Evolutionary conservation across 371 early-diverging fungal species (phyloP), one percentile per base, ranked within the genome.

Genomic region (Syncephalastrum contaminatum): DNA sequence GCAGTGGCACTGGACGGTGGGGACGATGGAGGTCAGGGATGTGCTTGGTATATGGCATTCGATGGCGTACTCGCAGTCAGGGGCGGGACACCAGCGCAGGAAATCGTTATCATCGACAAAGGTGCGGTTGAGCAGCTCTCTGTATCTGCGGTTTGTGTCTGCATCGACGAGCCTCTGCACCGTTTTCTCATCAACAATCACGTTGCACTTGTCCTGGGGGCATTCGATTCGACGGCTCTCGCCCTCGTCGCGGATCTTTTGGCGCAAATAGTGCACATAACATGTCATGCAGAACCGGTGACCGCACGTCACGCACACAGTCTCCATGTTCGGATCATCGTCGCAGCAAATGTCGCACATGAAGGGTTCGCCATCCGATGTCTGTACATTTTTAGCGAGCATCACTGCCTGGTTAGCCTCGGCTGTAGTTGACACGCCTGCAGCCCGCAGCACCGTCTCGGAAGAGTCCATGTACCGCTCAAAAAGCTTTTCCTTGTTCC

Each of bases 1-100:
- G 67, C 94, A 94, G 24, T 66, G 54, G 69, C 99, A 98, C 43
- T 70, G 68, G 16, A 98, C 97, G 6, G 92, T 85, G 12, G 99
- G 97, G 0, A 96, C 90, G 18, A 89, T 74, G 1, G 86, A 84
- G 5, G 70, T 69, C 40, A 93, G 75, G n/a, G 87, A 78, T 8
- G 89, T 71, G 42, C 72, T 70, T 1, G 90, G 83, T 8, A 91
- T 81, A 54, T 82, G 85, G 66, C 96, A 97, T 66, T 97, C 93
- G 43, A 97, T 78, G 14, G 93, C 97, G 64, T 89, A 91, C 65
- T 93, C 92, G 70, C 99, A 98, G 63, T 93, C 90, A 20, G 97
- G 96, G 10, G 91, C 93, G 14, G 99, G 97, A 62, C 99, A 98
- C 96, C 96, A 97, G 24, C 89, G 80, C 36, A 95, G 67, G 45